Percentiles rank a stretch among this genome's conserved stretches.
These are phyloP conservation scores for Crithidia acanthocephali DNA, from an alignment of 208 protist genomes.

Conservation along the genomic window DNA sequence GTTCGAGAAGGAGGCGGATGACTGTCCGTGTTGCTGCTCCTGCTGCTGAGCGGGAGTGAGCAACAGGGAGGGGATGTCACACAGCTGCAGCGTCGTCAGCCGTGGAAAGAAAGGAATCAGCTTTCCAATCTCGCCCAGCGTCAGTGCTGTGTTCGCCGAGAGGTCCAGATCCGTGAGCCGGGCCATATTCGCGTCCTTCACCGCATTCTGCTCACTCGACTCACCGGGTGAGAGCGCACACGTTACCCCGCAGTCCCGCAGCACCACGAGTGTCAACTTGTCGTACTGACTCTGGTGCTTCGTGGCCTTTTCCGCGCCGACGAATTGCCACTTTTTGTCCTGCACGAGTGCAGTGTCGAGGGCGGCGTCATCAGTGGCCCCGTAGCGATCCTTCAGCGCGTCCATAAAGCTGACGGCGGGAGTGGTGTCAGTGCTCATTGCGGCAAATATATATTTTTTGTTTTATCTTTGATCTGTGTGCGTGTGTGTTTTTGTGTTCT, in stretches of 20 bases:
- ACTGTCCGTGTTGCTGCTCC: too few relatives aligned
- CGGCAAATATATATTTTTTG: too few relatives aligned
- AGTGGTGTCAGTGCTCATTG: not conserved
- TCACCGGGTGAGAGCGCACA: slow-evolving; percentile 45
- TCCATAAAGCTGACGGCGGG: slow-evolving; percentile 74
- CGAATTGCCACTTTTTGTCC: slow-evolving; percentile 83
- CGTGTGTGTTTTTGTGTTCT: slow-evolving; percentile 22
- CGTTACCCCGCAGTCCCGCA: slow-evolving; percentile 62
- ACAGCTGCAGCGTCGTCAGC: slow-evolving; percentile 71
- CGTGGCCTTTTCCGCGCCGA: slow-evolving; percentile 79
- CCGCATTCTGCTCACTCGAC: slow-evolving; percentile 5
- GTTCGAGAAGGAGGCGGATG: not conserved
- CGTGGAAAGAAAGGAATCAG: slow-evolving; percentile 64
- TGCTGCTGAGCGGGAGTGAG: not conserved
- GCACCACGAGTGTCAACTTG: slow-evolving; percentile 64
- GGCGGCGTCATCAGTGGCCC: slow-evolving; percentile 57
- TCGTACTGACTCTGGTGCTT: slow-evolving; percentile 64
- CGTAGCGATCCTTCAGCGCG: slow-evolving; percentile 77
- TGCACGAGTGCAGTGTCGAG: slow-evolving; percentile 33
- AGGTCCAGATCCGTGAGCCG: slow-evolving; percentile 78
- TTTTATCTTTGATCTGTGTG: too few relatives aligned
- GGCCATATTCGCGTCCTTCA: slow-evolving; percentile 51
- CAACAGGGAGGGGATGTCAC: slow-evolving; percentile 57
- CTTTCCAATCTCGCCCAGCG: slow-evolving; percentile 54
- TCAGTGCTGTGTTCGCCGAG: slow-evolving; percentile 58